Conservation (phyloP, 2,329 filamentous ascomycete species). For the Immersiporthe knoxdaviesiana region DNA sequence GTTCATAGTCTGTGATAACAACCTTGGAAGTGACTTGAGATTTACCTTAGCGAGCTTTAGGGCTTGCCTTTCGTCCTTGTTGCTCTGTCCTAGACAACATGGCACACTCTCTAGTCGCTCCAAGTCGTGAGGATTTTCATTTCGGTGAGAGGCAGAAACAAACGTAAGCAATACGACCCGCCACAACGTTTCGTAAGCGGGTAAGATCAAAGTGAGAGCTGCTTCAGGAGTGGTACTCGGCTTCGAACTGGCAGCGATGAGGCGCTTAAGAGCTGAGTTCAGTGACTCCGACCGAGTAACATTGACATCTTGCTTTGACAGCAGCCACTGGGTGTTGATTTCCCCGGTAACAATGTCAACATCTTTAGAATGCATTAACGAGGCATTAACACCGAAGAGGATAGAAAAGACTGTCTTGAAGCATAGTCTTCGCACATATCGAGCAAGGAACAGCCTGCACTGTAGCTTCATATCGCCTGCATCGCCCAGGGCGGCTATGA, state of each 20-base stretch:
- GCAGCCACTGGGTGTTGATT: not conserved
- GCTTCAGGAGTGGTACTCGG: not conserved
- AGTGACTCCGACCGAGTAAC: not conserved
- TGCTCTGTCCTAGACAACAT: not conserved
- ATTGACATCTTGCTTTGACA: not conserved
- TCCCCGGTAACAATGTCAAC: not conserved
- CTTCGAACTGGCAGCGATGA: not conserved
- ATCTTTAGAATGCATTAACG: not conserved
- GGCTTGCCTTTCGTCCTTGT: not conserved
- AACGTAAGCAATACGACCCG: not conserved
- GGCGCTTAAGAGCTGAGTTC: not conserved
- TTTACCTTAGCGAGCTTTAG: not conserved
- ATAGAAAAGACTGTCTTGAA: not conserved
- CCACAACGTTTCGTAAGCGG: not conserved
- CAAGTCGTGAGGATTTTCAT: not conserved
- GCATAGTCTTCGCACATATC: not conserved
- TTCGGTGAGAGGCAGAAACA: not conserved
- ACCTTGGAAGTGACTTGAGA: not conserved
- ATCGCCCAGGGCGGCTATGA: not conserved
- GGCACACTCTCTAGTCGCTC: not conserved
- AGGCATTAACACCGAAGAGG: not conserved
- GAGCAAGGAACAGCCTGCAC: not conserved
- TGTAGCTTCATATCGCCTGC: not conserved
- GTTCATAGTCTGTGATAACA: not conserved
- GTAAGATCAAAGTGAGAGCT: not conserved